A percentile compares a stretch with the other conserved stretches of the same genome.
These are phyloP conservation scores for Piper longum DNA, from an alignment of 164 flowering plant genomes.

Conservation along the genomic window DNA sequence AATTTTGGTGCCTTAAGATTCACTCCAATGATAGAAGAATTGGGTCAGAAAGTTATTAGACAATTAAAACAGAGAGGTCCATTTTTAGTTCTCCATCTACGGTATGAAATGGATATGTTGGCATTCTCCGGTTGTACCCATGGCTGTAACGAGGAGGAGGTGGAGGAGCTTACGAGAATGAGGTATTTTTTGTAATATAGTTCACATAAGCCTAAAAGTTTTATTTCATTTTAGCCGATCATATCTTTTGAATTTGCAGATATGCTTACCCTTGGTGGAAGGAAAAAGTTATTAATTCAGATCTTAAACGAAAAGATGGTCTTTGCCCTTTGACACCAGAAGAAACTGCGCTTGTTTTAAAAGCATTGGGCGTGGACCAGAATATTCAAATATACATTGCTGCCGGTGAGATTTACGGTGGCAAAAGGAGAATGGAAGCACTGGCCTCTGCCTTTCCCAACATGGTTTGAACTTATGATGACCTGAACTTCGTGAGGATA, in stretches of 20 bases:
- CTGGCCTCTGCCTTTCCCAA: constrained; percentile 58
- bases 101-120: constrained; percentile 98
- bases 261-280: constrained; percentile 98
- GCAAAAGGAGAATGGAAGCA: constrained; percentile 53
- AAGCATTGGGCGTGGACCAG: constrained; percentile 55
- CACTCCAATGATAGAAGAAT: constrained; percentile 76
- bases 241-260: constrained; percentile 19
- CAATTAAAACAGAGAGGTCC: constrained; percentile 67
- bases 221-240: background rate
- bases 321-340: constrained; percentile 86
- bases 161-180: constrained; percentile 85
- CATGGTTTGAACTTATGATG: constrained; percentile 39
- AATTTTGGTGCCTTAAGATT: constrained; percentile 67
- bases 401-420: constrained; percentile 85
- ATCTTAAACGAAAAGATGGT: constrained; percentile 68
- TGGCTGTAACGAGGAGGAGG: constrained; percentile 70
- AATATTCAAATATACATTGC: constrained; percentile 63
- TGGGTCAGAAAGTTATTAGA: constrained; percentile 64
- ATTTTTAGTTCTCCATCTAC: constrained; percentile 81
- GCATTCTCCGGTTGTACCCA: constrained; percentile 94
- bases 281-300: constrained; percentile 73
- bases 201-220: background rate
- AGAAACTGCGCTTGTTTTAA: constrained; percentile 62
- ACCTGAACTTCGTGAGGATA: background rate
- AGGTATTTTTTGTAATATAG: constrained; percentile 30